Evolutionary conservation across 345 rosid species (phyloP), one percentile per base, ranked within the genome.

Genomic region (Anastatica hierochuntica): DNA sequence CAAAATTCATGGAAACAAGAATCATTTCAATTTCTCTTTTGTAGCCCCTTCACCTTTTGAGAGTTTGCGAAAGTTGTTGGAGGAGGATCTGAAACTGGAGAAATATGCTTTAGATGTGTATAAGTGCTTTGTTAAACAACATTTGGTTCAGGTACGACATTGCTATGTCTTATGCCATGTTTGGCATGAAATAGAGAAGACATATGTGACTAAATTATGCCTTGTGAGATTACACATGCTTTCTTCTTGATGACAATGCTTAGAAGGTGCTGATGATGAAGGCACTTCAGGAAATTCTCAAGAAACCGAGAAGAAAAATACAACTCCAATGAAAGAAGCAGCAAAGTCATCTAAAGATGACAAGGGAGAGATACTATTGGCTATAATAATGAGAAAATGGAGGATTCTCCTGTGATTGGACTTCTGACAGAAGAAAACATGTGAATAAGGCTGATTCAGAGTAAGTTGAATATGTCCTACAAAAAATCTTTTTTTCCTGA

Each of bases 11-110:
- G 35, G 11, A 55, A 15, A 42, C 29, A 14, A 33, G 18, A 35
- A 21, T 58, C 18, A 58, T 58, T 45, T 41, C 1, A 4, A 26
- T 37, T 33, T 31, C 18, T 31, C 6, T 34, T 49, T 43, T 44
- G 72, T 70, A 84, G 98, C 54, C 72, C 77, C 11, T 74, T 87
- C 70, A 90, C 88, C 4, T 78, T n/a, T 82, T 52, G 95, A 78
- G 76, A 84, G 92, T 29, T 95, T 84, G 37, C 70, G 98, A 62
- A 77, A 95, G 63, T 65, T 87, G 68, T 48, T 90, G 31, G 98
- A 90, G 83, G 73, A 80, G 68, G 98, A 90, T 72, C 38, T 90
- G 66, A 82, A 80, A 45, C 51, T 90, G 70, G 81, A 80, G 63
- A 63, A 52, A 31, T 70, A 54, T 71, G 85, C 82, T 12, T 62